Base-by-base conservation (phyloP, 163 green algal genomes). In the Coccomyxa subellipsoidea region DNA sequence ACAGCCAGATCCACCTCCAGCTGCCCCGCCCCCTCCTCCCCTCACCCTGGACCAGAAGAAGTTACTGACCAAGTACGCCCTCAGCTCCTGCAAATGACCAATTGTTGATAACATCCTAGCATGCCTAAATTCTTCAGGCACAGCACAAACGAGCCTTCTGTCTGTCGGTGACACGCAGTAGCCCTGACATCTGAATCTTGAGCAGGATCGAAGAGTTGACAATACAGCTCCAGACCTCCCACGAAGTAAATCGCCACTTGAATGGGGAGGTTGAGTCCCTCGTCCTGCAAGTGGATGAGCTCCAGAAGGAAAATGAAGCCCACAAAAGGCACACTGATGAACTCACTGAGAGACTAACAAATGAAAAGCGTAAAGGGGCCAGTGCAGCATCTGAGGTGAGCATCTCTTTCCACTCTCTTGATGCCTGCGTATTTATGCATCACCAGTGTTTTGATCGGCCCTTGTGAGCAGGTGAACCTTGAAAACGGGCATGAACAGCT, bases 211-310 rank as follows among this genome's bases (percentile, higher is more conserved):
- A 92, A 76, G 89, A 92, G 82, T 37, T 89, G 25, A 71, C 85
- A 70, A 76, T 84, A 23, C 38, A 78, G 29, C 34, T 92, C 21
- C 36, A 84, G 38, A 84, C 82, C 21, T 80, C 85, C 0, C 79
- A 85, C 15, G 81, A 92, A 31, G 89, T 91, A 4, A 92, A 92
- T 23, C 27, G 5, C 0, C 84, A 92, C 54, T 78, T 92, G 0
- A 91, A 90, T 59, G 38, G 18, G 35, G 86, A 91, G 32, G 82
- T 91, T 38, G 86, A 91, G 73, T 59, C 76, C n/a, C 75, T 91
- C 7, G 38, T 37, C 7, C 25, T 69, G 75, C 75, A 69, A 37
- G 29, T 34, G 37, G 37, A 79, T 9, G 38, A 59, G 75, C 37
- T 79, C 36, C 75, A 79, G 75, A 79, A 69, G 37, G 75, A 79